Evolutionary conservation across 495 filamentous ascomycete genomes (phyloP).

Genomic region (Lindgomyces ingoldianus): DNA sequence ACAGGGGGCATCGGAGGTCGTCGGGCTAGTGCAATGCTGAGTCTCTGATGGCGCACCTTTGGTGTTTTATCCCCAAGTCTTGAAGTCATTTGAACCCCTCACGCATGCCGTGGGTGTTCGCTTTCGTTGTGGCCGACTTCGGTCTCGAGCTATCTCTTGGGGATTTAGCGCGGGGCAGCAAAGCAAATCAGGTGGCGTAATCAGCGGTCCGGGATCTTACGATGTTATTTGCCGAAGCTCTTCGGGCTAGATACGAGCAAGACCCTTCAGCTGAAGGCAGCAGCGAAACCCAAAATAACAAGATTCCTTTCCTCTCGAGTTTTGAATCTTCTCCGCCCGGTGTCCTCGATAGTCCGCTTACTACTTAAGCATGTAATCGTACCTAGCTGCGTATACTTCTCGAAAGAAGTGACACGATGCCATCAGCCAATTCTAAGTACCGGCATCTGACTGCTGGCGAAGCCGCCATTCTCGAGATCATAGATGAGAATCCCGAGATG

Average conservation of each 20-base stretch:
- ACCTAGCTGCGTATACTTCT: neutral
- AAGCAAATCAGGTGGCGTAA: no score
- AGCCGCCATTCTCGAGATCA: conserved; percentile 4
- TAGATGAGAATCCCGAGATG: neutral
- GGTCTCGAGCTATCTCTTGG: no score
- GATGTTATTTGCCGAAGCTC: neutral
- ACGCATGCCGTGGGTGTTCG: no score
- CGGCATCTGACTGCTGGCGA: neutral
- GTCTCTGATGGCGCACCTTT: no score
- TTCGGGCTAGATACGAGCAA: neutral
- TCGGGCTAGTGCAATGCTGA: no score
- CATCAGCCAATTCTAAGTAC: neutral
- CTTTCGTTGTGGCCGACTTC: no score
- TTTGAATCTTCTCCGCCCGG: neutral
- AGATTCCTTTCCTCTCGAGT: neutral
- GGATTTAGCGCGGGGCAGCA: no score
- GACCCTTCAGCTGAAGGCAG: neutral
- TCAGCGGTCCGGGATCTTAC: no score
- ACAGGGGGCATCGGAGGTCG: no score
- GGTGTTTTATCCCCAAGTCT: no score
- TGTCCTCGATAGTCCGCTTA: neutral
- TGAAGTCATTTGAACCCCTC: no score
- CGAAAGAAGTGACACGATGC: neutral
- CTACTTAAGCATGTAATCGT: neutral
- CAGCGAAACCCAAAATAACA: neutral